Base-by-base conservation (phyloP, 805 yeast species). In the Saccharomyces mikatae region DNA sequence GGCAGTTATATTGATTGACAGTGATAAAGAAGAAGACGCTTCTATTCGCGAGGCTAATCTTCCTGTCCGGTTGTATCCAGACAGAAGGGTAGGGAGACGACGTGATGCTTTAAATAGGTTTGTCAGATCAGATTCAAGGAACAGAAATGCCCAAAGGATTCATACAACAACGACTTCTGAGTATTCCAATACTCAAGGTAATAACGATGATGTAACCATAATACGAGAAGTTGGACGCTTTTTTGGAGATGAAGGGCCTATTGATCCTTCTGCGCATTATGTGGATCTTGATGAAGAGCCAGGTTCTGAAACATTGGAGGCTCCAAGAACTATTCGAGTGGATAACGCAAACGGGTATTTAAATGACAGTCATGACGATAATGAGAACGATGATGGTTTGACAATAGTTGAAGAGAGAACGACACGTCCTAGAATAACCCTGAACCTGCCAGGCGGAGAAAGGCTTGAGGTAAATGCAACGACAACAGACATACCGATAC, bases 401-500 rank as follows among this genome's bases (percentile, higher is more conserved):
- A 50, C 60, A 41, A 69, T 72, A n/a, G 55, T 65, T 26, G 68
- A 64, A 54, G 71, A 68, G 52, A 59, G 66, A 28, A 59, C 60
- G 9, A 56, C 61, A 5, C 62, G 51, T 2, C 65, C 70, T 1
- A 52, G 58, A 6, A 60, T 66, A 5, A 53, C 58, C 3, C 50
- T 67, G 21, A 60, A 57, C 28, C 56, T 67, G 6, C 71, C 70
- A 1, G 70, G 70, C 26, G 65, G 68, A 27, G 60, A 59, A 27
- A 58, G 59, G 2, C 36, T 67, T 41, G 54, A 58, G 28, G 58
- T 67, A 8, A 52, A 52, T 44, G 62, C 67, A 2, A 50, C 61
- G 4, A 55, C 58, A 24, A 58, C 53, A 3, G 70, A 67, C 46
- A 55, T 56, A 49, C 71, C 71, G 2, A 53, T 52, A 10, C 54